Conservation (phyloP, 2,329 filamentous ascomycete genomes). For the Colletotrichum costaricense region DNA sequence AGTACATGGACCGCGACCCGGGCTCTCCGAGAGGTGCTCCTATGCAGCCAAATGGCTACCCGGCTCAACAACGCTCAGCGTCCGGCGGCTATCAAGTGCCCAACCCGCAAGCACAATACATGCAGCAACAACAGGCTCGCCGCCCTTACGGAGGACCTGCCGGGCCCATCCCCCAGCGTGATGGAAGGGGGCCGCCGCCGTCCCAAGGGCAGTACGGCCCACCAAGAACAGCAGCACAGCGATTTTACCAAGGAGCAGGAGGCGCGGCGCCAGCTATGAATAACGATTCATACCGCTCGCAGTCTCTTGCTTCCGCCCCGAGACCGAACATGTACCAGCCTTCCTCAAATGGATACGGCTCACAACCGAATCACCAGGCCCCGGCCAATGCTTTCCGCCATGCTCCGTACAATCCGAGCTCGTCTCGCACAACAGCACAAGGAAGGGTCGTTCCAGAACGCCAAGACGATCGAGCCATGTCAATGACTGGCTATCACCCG, state of each 20-base stretch:
- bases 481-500: conserved; percentile 81
- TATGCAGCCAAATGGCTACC: conserved; percentile 39
- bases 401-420: conserved; percentile 75
- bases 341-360: conserved; percentile 65
- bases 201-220: conserved; percentile 40
- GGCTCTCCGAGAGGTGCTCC: conserved; percentile 53
- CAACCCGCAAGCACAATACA: conserved; percentile 57
- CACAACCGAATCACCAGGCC: conserved; percentile 57
- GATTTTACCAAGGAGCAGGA: conserved; percentile 71
- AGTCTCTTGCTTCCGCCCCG: conserved; percentile 84
- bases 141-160: conserved; percentile 57
- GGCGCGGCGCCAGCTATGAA: conserved; percentile 79
- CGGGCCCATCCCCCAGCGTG: conserved; percentile 62
- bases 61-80: conserved; percentile 59
- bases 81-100: conserved; percentile 60
- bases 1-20: conserved; percentile 50
- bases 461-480: conserved; percentile 94
- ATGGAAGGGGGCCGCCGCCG: conserved; percentile 66
- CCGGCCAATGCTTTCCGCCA: conserved; percentile 83
- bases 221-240: conserved; percentile 60
- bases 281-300: conserved; percentile 88
- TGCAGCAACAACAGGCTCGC: conserved; percentile 57
- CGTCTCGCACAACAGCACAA: conserved; percentile 87
- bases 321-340: conserved; percentile 79
- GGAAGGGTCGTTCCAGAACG: conserved; percentile 92